Percentiles rank a stretch among this genome's conserved stretches.
These are phyloP conservation scores for Paralagenidium karlingii DNA, from an alignment of 352 stramenopile species.

Conservation along the genomic window DNA sequence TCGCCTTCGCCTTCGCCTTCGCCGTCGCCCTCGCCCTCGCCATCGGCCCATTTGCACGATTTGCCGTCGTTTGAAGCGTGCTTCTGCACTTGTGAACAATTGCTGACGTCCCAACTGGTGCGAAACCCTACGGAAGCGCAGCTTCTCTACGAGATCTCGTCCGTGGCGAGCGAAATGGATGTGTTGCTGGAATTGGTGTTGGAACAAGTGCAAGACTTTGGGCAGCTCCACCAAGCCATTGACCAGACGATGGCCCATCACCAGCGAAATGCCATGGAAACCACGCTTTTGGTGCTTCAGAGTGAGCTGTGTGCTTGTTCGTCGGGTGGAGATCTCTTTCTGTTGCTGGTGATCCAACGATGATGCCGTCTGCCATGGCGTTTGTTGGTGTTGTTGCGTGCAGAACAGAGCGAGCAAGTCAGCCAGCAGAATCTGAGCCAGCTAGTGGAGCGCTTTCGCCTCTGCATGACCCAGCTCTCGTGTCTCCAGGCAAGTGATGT, in stretches of 20 bases:
- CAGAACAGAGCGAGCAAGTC: not conserved
- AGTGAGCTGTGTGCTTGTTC: conserved; percentile 3
- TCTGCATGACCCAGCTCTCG: no score
- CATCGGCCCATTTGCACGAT: not conserved
- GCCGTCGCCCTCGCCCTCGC: not conserved
- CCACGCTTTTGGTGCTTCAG: conserved; percentile 15
- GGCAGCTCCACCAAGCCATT: conserved; percentile 5
- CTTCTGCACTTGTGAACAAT: conserved; percentile 1
- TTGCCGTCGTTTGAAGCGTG: conserved; percentile 10
- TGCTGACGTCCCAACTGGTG: not conserved
- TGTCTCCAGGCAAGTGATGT: no score
- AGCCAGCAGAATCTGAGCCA: conserved; percentile 2
- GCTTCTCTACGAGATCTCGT: conserved; percentile 14
- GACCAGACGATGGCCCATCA: not conserved
- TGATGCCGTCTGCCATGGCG: no score
- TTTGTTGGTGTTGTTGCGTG: no score
- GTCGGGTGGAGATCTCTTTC: not conserved
- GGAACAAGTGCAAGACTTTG: conserved; percentile 23
- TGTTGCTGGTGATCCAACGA: conserved; percentile 1
- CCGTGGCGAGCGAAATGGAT: conserved; percentile 20
- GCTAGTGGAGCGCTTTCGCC: conserved; percentile 8
- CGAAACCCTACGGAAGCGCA: conserved; percentile 8
- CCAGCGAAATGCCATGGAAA: conserved; percentile 3
- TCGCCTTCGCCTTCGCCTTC: not conserved
- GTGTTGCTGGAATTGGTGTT: conserved; percentile 11